Conservation (phyloP, 768 basidiomycete species). For the Mycena vitilis region DNA sequence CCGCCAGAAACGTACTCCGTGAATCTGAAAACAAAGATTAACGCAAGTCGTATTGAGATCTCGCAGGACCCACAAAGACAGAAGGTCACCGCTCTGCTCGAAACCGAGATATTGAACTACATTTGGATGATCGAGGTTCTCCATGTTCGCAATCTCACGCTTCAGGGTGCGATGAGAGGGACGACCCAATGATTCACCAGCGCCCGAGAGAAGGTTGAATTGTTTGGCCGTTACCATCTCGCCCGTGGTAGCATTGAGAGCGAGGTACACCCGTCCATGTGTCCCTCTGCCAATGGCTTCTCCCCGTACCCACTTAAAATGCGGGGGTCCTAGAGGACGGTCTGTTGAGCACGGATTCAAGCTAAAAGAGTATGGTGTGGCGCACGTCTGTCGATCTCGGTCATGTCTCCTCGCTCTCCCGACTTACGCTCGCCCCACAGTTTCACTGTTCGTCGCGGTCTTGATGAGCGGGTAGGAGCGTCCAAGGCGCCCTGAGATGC, state of each 20-base stretch:
- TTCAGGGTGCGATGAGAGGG: slow-evolving; percentile 67
- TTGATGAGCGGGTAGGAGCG: not conserved
- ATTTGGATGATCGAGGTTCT: slow-evolving; percentile 81
- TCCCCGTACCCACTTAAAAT: slow-evolving; percentile 73
- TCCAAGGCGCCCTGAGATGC: not conserved
- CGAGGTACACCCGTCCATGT: slow-evolving; percentile 82
- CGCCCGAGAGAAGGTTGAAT: slow-evolving; percentile 17
- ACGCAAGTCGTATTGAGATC: not conserved
- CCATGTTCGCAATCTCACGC: slow-evolving; percentile 80
- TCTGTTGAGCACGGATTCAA: not conserved
- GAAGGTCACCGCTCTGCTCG: slow-evolving; percentile 68
- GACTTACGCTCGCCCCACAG: not conserved
- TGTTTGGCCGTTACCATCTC: slow-evolving; percentile 91
- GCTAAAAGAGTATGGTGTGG: not conserved
- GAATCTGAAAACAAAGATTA: slow-evolving; percentile 59
- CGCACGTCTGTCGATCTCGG: slow-evolving; percentile 11
- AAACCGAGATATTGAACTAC: slow-evolving; percentile 84
- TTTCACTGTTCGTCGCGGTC: slow-evolving; percentile 15
- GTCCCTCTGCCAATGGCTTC: slow-evolving; percentile 84
- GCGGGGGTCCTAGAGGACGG: not conserved
- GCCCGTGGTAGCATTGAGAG: slow-evolving; percentile 79
- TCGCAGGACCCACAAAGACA: slow-evolving; percentile 66
- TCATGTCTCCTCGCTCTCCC: not conserved
- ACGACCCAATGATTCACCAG: slow-evolving; percentile 7
- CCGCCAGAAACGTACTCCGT: slow-evolving; percentile 86